Evolutionary conservation across 805 yeast genomes (phyloP), one percentile per base, ranked within the genome.

Genomic region (Hanseniaspora clermontiae): DNA sequence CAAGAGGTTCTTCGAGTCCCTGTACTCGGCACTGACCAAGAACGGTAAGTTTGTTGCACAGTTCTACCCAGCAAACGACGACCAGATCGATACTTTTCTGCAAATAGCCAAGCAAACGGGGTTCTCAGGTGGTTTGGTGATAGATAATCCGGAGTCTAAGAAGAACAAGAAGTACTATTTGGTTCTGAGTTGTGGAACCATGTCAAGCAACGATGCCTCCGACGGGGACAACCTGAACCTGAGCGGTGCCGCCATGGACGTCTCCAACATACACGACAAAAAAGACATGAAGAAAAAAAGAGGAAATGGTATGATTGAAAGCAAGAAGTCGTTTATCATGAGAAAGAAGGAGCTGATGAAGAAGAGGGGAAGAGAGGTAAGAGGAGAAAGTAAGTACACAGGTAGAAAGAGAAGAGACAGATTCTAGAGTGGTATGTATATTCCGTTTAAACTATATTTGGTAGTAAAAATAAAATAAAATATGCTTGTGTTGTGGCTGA

Each of bases 1-100:
- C 55, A 73, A 83, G 70, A 73, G 85, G 49, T 93, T 93, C 65
- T 93, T 93, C 76, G 85, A 86, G 68, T 83, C 96, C 0, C 73
- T 93, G 53, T 93, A 87, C 69, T 88, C 96, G 0, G 74, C 88
- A 38, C 74, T 93, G 69, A 84, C 80, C 65, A 79, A 95, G 66
- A 98, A 98, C 50, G 98, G 98, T 7, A 93, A 93, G 70, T 95
- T 91, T 61, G 96, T 87, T 31, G 96, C 96, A 20, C 98, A 93
- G 70, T 93, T 91, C 67, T 93, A 93, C 70, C 98, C 98, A 11
- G 81, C 82, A 68, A 86, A 89, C 69, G 96, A 93, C 61, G 78
- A 75, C 36, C 97, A 93, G 69, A 81, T 83, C 10, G 84, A 87
- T 59, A 77, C 80, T 49, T 87, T 93, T 34, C 72, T 87, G 55